These are phyloP conservation scores for Cladosporium sp. DNA, from an alignment of 2,329 filamentous ascomycete genomes.

Conservation along the genomic window DNA sequence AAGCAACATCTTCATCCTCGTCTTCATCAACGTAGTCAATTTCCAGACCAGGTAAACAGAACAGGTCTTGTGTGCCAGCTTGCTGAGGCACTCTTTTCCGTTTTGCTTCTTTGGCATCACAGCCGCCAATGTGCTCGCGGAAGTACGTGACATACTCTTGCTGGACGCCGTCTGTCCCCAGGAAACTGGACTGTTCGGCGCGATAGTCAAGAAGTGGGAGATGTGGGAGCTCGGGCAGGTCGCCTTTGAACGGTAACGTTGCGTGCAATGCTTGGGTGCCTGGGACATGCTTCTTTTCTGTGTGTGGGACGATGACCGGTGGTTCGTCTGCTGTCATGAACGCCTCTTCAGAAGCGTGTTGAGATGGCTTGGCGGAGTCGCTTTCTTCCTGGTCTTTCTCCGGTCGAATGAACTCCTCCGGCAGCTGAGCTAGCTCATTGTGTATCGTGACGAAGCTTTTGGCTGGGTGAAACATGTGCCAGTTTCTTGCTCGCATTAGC, in stretches of 20 bases:
- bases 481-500: slow-evolving; percentile 71
- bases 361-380: slow-evolving; percentile 16
- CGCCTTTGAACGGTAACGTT: slow-evolving; percentile 45
- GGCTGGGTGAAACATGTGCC: slow-evolving; percentile 75
- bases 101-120: slow-evolving; percentile 39
- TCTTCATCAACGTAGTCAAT: slow-evolving; percentile 21
- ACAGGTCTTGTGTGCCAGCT: slow-evolving; percentile 54
- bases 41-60: slow-evolving; percentile 50
- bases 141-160: slow-evolving; percentile 56
- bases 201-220: slow-evolving; percentile 62
- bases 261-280: slow-evolving; percentile 42
- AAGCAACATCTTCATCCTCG: slow-evolving; percentile 10
- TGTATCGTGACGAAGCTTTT: slow-evolving; percentile 66
- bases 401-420: slow-evolving; percentile 58
- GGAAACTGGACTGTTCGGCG: slow-evolving; percentile 45
- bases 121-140: slow-evolving; percentile 63
- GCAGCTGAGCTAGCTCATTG: slow-evolving; percentile 65
- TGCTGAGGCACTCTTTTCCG: slow-evolving; percentile 32
- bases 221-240: slow-evolving; percentile 45
- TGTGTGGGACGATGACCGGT: slow-evolving; percentile 24
- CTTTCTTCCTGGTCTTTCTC: slow-evolving; percentile 5
- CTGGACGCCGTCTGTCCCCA: slow-evolving; percentile 43
- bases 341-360: slow-evolving; percentile 25
- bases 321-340: slow-evolving; percentile 33
- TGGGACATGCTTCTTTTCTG: slow-evolving; percentile 50